Conservation (phyloP, 768 basidiomycete genomes). For the Mrakia hoshinonis region DNA sequence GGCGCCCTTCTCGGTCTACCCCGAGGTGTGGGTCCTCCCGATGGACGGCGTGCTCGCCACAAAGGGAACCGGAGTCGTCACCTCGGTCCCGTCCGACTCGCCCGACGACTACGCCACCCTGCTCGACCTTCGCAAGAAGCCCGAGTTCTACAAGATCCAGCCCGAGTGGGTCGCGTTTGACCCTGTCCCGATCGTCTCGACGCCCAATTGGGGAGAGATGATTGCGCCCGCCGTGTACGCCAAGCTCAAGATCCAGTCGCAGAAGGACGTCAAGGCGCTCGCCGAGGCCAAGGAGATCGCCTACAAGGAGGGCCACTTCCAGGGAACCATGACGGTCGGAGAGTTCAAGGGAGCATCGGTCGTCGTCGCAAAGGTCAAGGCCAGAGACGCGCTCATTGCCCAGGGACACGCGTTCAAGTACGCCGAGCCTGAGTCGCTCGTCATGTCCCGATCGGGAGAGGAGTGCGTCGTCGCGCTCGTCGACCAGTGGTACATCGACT, state of each 20-base stretch:
- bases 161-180: conserved; percentile 76
- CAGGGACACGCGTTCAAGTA: conserved; percentile 74
- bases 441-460: conserved; percentile 83
- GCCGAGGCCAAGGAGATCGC: conserved; percentile 95
- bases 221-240: conserved; percentile 74
- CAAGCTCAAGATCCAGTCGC: conserved; percentile 86
- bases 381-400: conserved; percentile 72
- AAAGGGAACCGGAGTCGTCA: conserved; percentile 98
- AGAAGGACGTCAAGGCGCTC: conserved; percentile 86
- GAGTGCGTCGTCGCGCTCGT: conserved; percentile 96
- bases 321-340: conserved; percentile 80
- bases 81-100: conserved; percentile 95
- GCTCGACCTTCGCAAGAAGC: conserved; percentile 86
- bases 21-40: conserved; percentile 90
- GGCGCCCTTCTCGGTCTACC: conserved; percentile 71
- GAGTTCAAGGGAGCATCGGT: conserved; percentile 82
- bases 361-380: conserved; percentile 83
- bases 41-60: conserved; percentile 97
- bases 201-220: conserved; percentile 86
- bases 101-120: conserved; percentile 91
- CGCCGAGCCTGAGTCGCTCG: conserved; percentile 86
- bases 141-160: conserved; percentile 91
- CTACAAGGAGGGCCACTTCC: conserved; percentile 98
- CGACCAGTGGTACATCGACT: conserved; percentile 99
- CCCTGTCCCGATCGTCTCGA: conserved; percentile 76